Evolutionary conservation across 164 flowering plant species (phyloP).

Genomic region (Liriodendron chinense): DNA sequence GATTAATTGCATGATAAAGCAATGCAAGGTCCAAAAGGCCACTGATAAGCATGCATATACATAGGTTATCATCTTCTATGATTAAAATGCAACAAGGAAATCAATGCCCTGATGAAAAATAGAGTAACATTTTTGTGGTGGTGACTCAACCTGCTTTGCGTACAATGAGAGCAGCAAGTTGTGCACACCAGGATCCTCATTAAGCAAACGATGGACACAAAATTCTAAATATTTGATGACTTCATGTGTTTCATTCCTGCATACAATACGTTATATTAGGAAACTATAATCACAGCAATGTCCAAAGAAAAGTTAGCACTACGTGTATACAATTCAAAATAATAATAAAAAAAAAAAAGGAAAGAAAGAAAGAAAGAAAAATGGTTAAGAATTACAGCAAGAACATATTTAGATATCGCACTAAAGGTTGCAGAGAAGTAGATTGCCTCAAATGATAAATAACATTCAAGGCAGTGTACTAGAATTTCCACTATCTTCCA

Average conservation of each 20-base stretch:
- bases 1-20: neutral
- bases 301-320: neutral
- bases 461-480: neutral
- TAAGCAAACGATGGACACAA: constrained; percentile 88
- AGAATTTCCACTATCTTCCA: neutral
- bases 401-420: neutral
- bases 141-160: constrained; percentile 73
- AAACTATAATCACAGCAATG: neutral
- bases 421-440: neutral
- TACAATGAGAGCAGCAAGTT: constrained; percentile 91
- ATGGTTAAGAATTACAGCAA: neutral
- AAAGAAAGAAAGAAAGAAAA: neutral
- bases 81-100: neutral
- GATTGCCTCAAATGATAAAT: neutral
- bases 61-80: neutral
- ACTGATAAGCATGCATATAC: neutral
- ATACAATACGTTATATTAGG: constrained; percentile 6
- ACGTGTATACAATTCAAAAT: neutral
- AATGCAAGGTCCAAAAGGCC: neutral
- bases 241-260: constrained; percentile 99
- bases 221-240: constrained; percentile 92
- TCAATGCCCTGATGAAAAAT: neutral
- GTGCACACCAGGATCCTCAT: constrained; percentile 98
- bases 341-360: neutral
- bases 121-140: neutral